These are phyloP conservation scores for Didymella exigua DNA, from an alignment of 2,329 filamentous ascomycete species.

Conservation along the genomic window DNA sequence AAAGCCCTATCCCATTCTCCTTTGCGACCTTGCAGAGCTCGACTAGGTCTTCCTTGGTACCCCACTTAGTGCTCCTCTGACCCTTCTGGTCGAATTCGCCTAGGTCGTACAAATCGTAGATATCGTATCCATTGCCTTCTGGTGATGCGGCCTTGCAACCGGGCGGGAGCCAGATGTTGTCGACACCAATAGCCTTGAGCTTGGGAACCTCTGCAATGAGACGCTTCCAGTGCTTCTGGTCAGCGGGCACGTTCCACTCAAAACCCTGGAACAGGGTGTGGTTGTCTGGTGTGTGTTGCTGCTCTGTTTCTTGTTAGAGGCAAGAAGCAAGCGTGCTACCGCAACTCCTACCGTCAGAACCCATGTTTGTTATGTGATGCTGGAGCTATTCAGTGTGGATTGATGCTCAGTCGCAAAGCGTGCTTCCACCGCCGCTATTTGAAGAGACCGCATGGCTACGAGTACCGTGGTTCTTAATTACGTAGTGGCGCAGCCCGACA, in stretches of 20 bases:
- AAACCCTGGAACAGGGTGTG: constrained; percentile 69
- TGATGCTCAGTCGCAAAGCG: not conserved
- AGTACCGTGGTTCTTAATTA: constrained; percentile 6
- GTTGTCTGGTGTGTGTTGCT: constrained; percentile 41
- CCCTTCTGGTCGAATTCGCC: constrained; percentile 78
- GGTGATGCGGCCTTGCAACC: constrained; percentile 70
- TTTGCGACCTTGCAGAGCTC: constrained; percentile 59
- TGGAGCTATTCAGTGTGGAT: not conserved
- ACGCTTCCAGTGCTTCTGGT: constrained; percentile 65
- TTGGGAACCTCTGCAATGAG: constrained; percentile 59
- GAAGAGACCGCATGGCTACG: not conserved
- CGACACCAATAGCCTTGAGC: constrained; percentile 64
- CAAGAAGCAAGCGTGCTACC: not conserved
- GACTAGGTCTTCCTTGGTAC: constrained; percentile 65
- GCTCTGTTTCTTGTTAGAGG: constrained; percentile 29
- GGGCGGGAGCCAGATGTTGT: constrained; percentile 67
- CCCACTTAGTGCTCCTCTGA: constrained; percentile 69
- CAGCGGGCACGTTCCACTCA: constrained; percentile 72
- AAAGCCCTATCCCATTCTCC: constrained; percentile 60
- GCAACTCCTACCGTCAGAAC: constrained; percentile 30
- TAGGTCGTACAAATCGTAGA: constrained; percentile 72
- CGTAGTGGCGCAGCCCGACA: not conserved
- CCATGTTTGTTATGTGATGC: constrained; percentile 22
- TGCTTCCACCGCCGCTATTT: not conserved
- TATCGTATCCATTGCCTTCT: constrained; percentile 65